phyloP scores from a whole-genome alignment of 2,329 filamentous ascomycete genomes.

The Ophiobolus disseminans region DNA sequence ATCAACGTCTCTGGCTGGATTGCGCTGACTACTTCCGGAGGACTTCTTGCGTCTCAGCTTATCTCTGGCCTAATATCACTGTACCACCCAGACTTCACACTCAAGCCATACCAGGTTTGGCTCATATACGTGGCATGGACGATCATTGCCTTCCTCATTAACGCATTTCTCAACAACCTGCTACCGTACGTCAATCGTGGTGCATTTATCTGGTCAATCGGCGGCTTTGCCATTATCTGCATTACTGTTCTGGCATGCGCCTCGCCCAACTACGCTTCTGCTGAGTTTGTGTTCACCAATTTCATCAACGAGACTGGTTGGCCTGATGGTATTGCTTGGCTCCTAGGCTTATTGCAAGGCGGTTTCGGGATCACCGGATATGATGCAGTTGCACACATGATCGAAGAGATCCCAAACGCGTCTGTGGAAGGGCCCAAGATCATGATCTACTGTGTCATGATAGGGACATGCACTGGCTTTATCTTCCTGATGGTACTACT shows the following conservation, averaged over 20 bases:
- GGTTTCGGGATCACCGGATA: slow-evolving; percentile 63
- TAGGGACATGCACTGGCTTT: slow-evolving; percentile 68
- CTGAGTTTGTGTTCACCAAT: slow-evolving; percentile 68
- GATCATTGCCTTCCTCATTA: slow-evolving; percentile 66
- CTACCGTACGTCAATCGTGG: slow-evolving; percentile 72
- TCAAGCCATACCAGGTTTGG: slow-evolving; percentile 74
- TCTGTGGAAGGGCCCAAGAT: slow-evolving; percentile 68
- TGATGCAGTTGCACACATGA: slow-evolving; percentile 63
- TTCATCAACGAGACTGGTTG: slow-evolving; percentile 74
- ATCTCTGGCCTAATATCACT: slow-evolving; percentile 70
- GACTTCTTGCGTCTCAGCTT: slow-evolving; percentile 71
- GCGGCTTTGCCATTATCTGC: slow-evolving; percentile 72
- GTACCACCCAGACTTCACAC: slow-evolving; percentile 63
- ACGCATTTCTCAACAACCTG: slow-evolving; percentile 67
- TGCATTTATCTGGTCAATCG: slow-evolving; percentile 74
- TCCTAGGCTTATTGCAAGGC: slow-evolving; percentile 60
- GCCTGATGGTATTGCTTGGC: slow-evolving; percentile 70
- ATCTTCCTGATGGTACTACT: slow-evolving; percentile 69
- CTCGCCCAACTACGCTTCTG: slow-evolving; percentile 69
- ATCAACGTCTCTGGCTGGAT: slow-evolving; percentile 77
- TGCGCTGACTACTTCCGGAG: slow-evolving; percentile 69
- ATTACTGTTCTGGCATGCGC: slow-evolving; percentile 73
- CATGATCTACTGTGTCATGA: slow-evolving; percentile 70
- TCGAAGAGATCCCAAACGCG: slow-evolving; percentile 66
- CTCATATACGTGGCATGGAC: slow-evolving; percentile 73